phyloP scores from a whole-genome alignment of 192 early-diverging fungal species.

The Dissophora globulifera region DNA sequence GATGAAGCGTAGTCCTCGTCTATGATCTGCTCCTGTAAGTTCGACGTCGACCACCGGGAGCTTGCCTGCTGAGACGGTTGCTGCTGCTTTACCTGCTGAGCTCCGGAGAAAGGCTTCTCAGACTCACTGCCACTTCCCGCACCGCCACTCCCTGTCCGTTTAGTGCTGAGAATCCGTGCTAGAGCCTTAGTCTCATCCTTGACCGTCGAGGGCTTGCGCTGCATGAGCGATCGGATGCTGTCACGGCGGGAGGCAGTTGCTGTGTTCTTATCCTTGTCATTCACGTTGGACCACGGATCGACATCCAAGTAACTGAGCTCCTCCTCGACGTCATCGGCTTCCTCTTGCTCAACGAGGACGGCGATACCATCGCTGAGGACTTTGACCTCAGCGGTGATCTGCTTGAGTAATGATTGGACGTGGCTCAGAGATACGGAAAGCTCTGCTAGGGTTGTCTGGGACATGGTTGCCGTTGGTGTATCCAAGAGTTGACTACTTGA shows the following conservation, averaged over 20 bases:
- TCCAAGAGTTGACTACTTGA: too few relatives aligned
- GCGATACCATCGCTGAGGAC: conserved; percentile 40
- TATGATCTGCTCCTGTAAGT: conserved; percentile 37
- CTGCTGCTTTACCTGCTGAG: neutral
- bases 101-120: conserved; percentile 7
- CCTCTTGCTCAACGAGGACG: conserved; percentile 29
- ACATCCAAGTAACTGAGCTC: conserved; percentile 49
- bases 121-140: conserved; percentile 23
- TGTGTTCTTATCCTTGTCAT: conserved; percentile 36
- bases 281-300: conserved; percentile 52
- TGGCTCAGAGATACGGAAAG: conserved; percentile 36
- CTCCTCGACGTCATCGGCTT: conserved; percentile 32
- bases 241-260: conserved; percentile 12
- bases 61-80: neutral
- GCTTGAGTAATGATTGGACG: conserved; percentile 42
- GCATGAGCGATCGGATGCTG: conserved; percentile 46
- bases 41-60: conserved; percentile 17
- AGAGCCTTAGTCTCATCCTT: conserved; percentile 52
- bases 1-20: conserved; percentile 42
- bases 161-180: conserved; percentile 45
- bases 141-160: conserved; percentile 3
- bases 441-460: conserved; percentile 32
- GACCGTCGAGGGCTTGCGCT: conserved; percentile 47
- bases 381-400: conserved; percentile 46
- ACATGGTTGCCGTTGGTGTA: conserved; percentile 4